Evolutionary conservation across 192 early-diverging fungal species (phyloP).

Genomic region (Dissophora globulifera): DNA sequence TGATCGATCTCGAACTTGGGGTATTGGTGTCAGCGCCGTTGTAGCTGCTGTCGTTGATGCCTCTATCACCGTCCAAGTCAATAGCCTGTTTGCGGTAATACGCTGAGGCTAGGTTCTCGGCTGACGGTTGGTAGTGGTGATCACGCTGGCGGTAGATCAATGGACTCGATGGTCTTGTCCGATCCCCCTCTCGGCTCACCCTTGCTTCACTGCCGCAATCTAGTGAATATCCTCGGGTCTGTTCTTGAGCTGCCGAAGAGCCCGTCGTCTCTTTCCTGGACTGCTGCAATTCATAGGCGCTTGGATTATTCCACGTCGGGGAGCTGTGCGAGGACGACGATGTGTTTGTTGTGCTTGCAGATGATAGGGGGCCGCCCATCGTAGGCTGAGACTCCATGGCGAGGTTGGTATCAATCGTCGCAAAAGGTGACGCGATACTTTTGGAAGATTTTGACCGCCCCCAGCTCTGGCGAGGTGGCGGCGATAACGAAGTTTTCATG

Average conservation of each 20-base stretch:
- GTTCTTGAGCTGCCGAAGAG: too few relatives aligned
- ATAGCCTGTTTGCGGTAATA: slow-evolving; percentile 27
- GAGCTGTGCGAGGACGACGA: slow-evolving; percentile 31
- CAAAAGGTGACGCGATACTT: neutral
- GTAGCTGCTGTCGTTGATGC: neutral
- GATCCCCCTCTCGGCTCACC: slow-evolving; percentile 4
- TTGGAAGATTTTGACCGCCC: slow-evolving; percentile 36
- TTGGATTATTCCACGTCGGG: too few relatives aligned
- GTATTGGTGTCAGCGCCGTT: too few relatives aligned
- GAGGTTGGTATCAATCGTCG: neutral
- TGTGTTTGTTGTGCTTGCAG: neutral
- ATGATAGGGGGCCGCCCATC: slow-evolving; percentile 1
- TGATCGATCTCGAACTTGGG: neutral
- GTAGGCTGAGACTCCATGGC: neutral
- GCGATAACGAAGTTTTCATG: slow-evolving; percentile 22
- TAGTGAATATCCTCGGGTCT: neutral
- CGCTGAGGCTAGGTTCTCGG: slow-evolving; percentile 34
- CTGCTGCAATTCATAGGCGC: too few relatives aligned
- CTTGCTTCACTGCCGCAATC: neutral
- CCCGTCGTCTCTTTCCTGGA: too few relatives aligned
- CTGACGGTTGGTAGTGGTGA: slow-evolving; percentile 14
- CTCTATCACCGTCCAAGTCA: slow-evolving; percentile 16
- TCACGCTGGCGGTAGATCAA: neutral
- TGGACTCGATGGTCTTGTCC: neutral
- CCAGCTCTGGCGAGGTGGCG: slow-evolving; percentile 49